Conservation (phyloP, 1,284 basidiomycete species). For the Pisolithus thermaeus region DNA sequence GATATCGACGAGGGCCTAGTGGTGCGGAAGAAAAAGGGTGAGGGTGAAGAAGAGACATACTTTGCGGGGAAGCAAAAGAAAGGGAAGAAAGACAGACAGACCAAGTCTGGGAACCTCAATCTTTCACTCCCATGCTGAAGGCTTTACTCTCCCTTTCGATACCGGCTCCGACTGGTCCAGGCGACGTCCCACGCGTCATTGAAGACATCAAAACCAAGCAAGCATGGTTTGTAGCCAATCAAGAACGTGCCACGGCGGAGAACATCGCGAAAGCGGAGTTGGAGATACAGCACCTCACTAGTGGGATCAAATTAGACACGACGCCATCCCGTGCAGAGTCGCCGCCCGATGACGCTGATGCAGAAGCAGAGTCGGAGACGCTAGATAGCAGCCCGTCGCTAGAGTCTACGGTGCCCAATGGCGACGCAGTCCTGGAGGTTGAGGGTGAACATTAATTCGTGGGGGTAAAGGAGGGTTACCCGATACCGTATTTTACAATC, state of each 20-base stretch:
- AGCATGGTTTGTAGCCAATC: constrained; percentile 86
- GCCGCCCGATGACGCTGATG: constrained; percentile 43
- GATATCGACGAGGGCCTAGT: constrained; percentile 65
- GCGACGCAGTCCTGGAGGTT: constrained; percentile 38
- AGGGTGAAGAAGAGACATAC: constrained; percentile 78
- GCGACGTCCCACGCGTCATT: constrained; percentile 80
- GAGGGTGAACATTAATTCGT: constrained; percentile 22
- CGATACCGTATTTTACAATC: constrained; percentile 9
- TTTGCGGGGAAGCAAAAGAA: constrained; percentile 79
- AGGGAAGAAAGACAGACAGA: constrained; percentile 51
- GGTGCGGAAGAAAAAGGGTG: constrained; percentile 88
- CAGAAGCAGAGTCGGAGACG: constrained; percentile 41
- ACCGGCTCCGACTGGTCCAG: constrained; percentile 74
- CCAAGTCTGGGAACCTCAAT: constrained; percentile 39
- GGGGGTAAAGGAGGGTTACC: neutral
- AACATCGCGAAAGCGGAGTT: constrained; percentile 75
- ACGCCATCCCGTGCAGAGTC: constrained; percentile 11
- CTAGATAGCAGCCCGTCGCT: constrained; percentile 31
- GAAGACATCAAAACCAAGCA: constrained; percentile 94
- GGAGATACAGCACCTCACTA: constrained; percentile 67
- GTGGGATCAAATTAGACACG: constrained; percentile 39
- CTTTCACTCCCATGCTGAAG: constrained; percentile 82
- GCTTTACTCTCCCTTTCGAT: constrained; percentile 89
- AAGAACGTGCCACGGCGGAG: constrained; percentile 60
- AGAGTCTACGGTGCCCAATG: constrained; percentile 31